Percentiles rank a stretch among this genome's conserved stretches.
These are phyloP conservation scores for Holtermanniella nyarrowii DNA, from an alignment of 768 basidiomycete genomes.

Conservation along the genomic window DNA sequence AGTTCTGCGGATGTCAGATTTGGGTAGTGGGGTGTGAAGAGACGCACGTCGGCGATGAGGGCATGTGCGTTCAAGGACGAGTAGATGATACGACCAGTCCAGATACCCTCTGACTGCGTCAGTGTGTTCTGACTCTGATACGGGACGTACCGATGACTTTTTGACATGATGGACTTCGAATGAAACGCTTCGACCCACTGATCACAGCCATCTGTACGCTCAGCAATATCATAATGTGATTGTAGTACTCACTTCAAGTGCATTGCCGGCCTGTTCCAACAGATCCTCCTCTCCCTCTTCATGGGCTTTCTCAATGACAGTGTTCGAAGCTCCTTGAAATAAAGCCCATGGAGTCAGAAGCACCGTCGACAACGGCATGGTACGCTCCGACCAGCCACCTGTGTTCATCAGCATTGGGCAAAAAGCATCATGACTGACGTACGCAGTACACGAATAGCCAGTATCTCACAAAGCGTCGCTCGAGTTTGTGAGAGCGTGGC, in stretches of 20 bases:
- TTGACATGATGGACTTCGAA: constrained; percentile 78
- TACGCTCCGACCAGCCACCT: constrained; percentile 41
- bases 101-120: constrained; percentile 31
- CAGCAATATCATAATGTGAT: not conserved
- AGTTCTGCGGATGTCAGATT: constrained; percentile 52
- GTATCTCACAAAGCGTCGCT: constrained; percentile 76
- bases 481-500: constrained; percentile 60
- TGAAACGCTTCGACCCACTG: constrained; percentile 74
- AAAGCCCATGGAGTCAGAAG: constrained; percentile 39
- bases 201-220: constrained; percentile 56
- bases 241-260: constrained; percentile 53
- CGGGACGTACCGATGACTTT: constrained; percentile 59
- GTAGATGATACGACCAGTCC: constrained; percentile 71
- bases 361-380: constrained; percentile 34
- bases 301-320: constrained; percentile 26
- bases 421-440: constrained; percentile 40
- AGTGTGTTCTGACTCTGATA: constrained; percentile 59
- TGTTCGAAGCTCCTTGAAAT: constrained; percentile 39
- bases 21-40: not conserved
- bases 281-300: constrained; percentile 39
- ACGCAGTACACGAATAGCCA: constrained; percentile 70
- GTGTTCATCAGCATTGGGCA: not conserved
- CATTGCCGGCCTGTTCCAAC: constrained; percentile 63
- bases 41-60: constrained; percentile 70
- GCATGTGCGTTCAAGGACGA: constrained; percentile 58